phyloP scores from a whole-genome alignment of 2,329 filamentous ascomycete species.

The Lomentospora prolificans region DNA sequence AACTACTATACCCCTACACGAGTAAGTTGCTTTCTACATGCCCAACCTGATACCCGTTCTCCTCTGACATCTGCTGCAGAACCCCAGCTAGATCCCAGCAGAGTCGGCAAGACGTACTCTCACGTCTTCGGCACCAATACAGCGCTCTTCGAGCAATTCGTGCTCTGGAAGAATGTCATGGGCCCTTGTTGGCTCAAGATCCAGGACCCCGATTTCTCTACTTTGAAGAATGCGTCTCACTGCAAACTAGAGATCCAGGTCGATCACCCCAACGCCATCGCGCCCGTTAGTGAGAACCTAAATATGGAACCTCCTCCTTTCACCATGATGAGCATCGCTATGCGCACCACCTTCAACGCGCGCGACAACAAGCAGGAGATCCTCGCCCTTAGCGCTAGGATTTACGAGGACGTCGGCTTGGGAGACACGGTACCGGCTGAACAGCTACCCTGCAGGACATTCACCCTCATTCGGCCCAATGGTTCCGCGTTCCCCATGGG shows the following conservation, averaged over 20 bases:
- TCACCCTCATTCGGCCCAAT: conserved; percentile 80
- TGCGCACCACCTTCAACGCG: conserved; percentile 79
- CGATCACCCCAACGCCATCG: conserved; percentile 66
- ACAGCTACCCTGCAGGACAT: conserved; percentile 78
- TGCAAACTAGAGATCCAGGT: conserved; percentile 90
- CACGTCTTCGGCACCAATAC: conserved; percentile 92
- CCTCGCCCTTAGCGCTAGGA: conserved; percentile 76
- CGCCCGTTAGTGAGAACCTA: conserved; percentile 64
- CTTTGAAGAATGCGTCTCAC: conserved; percentile 87
- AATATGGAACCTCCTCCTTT: conserved; percentile 75
- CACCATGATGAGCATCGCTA: conserved; percentile 89
- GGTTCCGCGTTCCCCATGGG: conserved; percentile 67
- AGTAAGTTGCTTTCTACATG: conserved; percentile 35
- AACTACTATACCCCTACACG: conserved; percentile 90
- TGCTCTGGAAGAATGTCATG: conserved; percentile 98
- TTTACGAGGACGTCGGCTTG: conserved; percentile 84
- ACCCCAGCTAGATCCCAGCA: conserved; percentile 58
- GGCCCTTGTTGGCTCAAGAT: conserved; percentile 96
- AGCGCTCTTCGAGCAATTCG: conserved; percentile 92
- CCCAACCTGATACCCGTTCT: conserved; percentile 7
- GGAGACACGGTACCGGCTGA: conserved; percentile 83
- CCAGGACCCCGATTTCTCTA: conserved; percentile 69
- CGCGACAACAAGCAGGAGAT: conserved; percentile 97
- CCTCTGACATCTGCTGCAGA: conserved; percentile 29
- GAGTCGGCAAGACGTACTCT: conserved; percentile 80